Evolutionary conservation across 1,284 basidiomycete species (phyloP).

Genomic region (Neolentinus lepideus): DNA sequence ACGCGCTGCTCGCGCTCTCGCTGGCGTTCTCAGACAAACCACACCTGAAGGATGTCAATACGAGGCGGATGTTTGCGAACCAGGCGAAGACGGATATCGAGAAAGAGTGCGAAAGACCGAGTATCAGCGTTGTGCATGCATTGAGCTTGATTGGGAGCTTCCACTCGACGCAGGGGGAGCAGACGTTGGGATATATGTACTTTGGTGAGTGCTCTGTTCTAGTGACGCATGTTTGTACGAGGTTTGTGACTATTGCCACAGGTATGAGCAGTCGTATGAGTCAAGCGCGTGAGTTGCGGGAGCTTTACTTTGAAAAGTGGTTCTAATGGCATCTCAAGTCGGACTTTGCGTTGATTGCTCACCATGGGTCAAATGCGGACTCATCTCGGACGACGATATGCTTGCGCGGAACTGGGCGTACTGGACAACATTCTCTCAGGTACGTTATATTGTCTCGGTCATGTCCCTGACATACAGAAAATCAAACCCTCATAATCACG

Average conservation of each 20-base stretch:
- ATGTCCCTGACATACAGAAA: too few species aligned
- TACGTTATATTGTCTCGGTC: conserved; percentile 11
- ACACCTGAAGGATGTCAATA: conserved; percentile 33
- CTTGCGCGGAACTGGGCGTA: conserved; percentile 50
- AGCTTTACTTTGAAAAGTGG: background rate
- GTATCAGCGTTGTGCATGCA: conserved; percentile 50
- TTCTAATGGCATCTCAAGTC: conserved; percentile 25
- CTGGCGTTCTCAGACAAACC: conserved; percentile 53
- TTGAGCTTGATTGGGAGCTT: conserved; percentile 51
- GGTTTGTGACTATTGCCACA: conserved; percentile 11
- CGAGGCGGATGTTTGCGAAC: conserved; percentile 41
- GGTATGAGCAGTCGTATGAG: conserved; percentile 48
- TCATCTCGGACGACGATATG: conserved; percentile 41
- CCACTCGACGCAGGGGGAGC: conserved; percentile 48
- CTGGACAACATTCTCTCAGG: conserved; percentile 46
- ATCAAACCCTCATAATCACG: background rate
- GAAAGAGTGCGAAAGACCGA: conserved; percentile 49
- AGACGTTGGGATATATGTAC: conserved; percentile 50
- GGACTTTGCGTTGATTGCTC: conserved; percentile 52
- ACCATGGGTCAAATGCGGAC: conserved; percentile 43
- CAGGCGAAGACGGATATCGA: conserved; percentile 51
- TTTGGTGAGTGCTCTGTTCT: conserved; percentile 34
- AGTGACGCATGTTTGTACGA: background rate
- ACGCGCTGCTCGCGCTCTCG: conserved; percentile 53
- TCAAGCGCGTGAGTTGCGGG: conserved; percentile 25